Evolutionary conservation across 441 rosid species (phyloP).

Genomic region (Pelargonium citronellum): DNA sequence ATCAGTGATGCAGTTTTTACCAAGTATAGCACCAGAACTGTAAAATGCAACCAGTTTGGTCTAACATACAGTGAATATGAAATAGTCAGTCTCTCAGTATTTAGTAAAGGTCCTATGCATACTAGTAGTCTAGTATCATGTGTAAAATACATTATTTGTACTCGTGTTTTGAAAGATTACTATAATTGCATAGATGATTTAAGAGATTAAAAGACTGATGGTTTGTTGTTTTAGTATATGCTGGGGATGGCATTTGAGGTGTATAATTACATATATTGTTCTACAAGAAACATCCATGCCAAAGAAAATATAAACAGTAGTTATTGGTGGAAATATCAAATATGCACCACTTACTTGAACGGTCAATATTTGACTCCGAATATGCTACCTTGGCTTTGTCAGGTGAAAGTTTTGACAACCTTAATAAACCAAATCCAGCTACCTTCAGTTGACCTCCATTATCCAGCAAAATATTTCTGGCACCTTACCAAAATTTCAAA

Average conservation of each 20-base stretch:
- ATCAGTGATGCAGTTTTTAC: slow-evolving; percentile 6
- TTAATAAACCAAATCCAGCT: slow-evolving; percentile 78
- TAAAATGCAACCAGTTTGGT: neutral
- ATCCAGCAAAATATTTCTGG: slow-evolving; percentile 99
- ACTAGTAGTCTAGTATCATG: neutral
- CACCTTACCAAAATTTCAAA: slow-evolving; percentile 87
- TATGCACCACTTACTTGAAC: slow-evolving; percentile 52
- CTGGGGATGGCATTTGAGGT: neutral
- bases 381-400: slow-evolving; percentile 55
- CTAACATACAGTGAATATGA: neutral
- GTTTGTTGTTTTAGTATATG: neutral
- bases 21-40: neutral
- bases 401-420: slow-evolving; percentile 49
- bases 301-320: neutral
- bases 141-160: neutral
- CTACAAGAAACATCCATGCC: neutral
- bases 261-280: neutral
- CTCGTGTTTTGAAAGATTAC: neutral
- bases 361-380: slow-evolving; percentile 42
- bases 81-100: neutral
- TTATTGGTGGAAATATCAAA: neutral
- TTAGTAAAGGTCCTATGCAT: neutral
- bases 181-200: neutral
- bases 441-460: slow-evolving; percentile 77
- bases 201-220: neutral